phyloP scores from a whole-genome alignment of 2,329 filamentous ascomycete genomes.

The Aureobasidium pullulans region DNA sequence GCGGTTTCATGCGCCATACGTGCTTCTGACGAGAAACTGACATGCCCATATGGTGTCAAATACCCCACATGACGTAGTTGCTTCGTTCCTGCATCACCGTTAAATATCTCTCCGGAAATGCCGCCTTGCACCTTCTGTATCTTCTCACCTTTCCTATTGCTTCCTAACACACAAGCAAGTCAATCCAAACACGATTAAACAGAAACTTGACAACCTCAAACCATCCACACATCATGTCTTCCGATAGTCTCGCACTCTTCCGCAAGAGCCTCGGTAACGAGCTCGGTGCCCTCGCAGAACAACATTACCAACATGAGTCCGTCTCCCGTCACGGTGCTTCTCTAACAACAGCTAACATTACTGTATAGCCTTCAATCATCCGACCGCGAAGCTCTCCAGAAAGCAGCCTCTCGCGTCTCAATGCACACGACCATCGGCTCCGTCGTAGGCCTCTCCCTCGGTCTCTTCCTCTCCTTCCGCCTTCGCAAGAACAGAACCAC shows the following conservation, averaged over 20 bases:
- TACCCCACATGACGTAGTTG: conserved; percentile 9
- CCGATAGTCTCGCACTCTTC: conserved; percentile 42
- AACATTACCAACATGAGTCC: conserved; percentile 52
- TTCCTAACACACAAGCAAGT: background rate
- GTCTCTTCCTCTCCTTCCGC: conserved; percentile 50
- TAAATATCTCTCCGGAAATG: background rate
- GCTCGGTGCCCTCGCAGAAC: conserved; percentile 47
- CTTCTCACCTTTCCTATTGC: background rate
- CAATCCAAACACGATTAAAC: background rate
- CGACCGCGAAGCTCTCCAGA: conserved; percentile 52
- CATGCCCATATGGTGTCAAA: background rate
- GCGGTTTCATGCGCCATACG: too few species aligned
- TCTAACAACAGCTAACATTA: background rate
- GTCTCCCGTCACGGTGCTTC: conserved; percentile 1
- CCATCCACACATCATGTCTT: conserved; percentile 26
- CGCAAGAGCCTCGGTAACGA: conserved; percentile 43
- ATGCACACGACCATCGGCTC: conserved; percentile 53
- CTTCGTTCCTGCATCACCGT: conserved; percentile 2
- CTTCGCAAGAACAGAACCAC: conserved; percentile 48
- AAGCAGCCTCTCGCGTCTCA: conserved; percentile 49
- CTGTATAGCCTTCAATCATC: conserved; percentile 39
- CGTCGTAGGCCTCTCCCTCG: conserved; percentile 52
- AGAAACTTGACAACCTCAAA: background rate
- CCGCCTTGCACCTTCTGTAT: background rate
- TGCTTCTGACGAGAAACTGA: background rate